Base-by-base conservation (phyloP, 148 eudicot species). In the Simmondsia chinensis region DNA sequence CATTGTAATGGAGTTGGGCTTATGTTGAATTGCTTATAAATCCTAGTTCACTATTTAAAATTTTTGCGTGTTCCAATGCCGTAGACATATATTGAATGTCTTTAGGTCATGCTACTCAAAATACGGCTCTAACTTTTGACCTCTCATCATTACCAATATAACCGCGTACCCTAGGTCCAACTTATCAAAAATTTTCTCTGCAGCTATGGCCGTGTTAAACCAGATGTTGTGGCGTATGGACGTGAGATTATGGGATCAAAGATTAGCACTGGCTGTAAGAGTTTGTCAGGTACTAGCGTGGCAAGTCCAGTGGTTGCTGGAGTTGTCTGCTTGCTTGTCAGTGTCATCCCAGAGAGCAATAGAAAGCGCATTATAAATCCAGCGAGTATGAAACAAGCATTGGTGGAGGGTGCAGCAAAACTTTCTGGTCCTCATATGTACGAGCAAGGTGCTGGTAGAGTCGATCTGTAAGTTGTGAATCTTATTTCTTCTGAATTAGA, bases 231-330 rank as follows among this genome's bases (percentile, higher is more conserved):
- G 53, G 99, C 99, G 22, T 91, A 91, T 77, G 99, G 99, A 32
- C 84, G 95, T 44, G 99, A 91, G 39, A 91, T 91, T 32, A 70
- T 79, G 83, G 99, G 99, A 35, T 86, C 99, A 42, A 91, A 85
- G 70, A 91, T 91, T 29, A 91, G 95, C 54, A 91, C 86, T 28
- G 99, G 99, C 45, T 91, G 99, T 61, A 91, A 79, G 73, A 82
- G 86, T 65, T 71, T 85, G 52, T 91, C 99, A 39, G 99, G 99
- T 13, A 91, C 99, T 19, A 91, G 99, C 36, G 95, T 91, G 46
- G 99, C 99, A 29, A 91, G 99, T 72, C 99, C 99, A 40, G 99
- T 91, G 27, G 99, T 91, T 63, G 99, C 99, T 72, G 99, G 99
- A 52, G 76, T 85, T 31, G 95, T 91, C 44, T 91, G 99, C 72